Percentiles rank a stretch among this genome's conserved stretches.
phyloP scores from a whole-genome alignment of 495 filamentous ascomycete genomes.

The Aspergillus nidulans region DNA sequence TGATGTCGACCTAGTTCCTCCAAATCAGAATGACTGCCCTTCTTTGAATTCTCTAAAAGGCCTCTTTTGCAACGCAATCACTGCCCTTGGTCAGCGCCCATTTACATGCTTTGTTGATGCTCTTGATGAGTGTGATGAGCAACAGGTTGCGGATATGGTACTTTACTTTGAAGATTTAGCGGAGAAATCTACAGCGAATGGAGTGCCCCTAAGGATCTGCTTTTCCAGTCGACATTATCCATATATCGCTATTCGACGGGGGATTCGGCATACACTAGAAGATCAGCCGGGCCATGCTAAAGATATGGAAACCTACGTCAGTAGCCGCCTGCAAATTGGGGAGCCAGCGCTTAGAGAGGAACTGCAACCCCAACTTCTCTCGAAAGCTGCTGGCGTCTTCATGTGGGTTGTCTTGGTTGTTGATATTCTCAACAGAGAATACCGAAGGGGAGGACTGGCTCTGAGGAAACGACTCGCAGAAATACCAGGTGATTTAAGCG shows the following conservation, averaged over 20 bases:
- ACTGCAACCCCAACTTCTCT: conserved; percentile 25
- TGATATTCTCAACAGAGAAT: conserved; percentile 40
- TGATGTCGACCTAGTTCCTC: conserved; percentile 9
- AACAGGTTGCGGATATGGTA: conserved; percentile 34
- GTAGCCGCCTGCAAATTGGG: conserved; percentile 19
- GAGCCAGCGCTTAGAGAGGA: conserved; percentile 10
- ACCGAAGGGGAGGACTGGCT: conserved; percentile 19
- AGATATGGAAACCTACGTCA: conserved; percentile 24
- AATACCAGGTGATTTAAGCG: conserved; percentile 30
- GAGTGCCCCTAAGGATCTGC: conserved; percentile 26
- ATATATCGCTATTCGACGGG: conserved; percentile 32
- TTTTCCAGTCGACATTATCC: conserved; percentile 53
- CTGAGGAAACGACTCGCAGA: conserved; percentile 26
- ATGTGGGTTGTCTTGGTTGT: conserved; percentile 47
- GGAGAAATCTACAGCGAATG: conserved; percentile 12
- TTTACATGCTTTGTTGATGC: conserved; percentile 38
- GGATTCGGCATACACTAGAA: conserved; percentile 26
- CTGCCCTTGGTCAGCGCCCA: conserved; percentile 15
- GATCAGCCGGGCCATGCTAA: conserved; percentile 24
- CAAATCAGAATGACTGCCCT: conserved; percentile 4
- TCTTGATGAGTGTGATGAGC: conserved; percentile 37
- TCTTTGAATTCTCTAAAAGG: conserved; percentile 20
- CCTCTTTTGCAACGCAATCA: conserved; percentile 18
- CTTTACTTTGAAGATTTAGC: conserved; percentile 34
- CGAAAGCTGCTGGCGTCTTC: conserved; percentile 42